Evolutionary conservation across 2,329 filamentous ascomycete genomes (phyloP), one percentile per base, ranked within the genome.

Genomic region (Diaporthe aspalathi): DNA sequence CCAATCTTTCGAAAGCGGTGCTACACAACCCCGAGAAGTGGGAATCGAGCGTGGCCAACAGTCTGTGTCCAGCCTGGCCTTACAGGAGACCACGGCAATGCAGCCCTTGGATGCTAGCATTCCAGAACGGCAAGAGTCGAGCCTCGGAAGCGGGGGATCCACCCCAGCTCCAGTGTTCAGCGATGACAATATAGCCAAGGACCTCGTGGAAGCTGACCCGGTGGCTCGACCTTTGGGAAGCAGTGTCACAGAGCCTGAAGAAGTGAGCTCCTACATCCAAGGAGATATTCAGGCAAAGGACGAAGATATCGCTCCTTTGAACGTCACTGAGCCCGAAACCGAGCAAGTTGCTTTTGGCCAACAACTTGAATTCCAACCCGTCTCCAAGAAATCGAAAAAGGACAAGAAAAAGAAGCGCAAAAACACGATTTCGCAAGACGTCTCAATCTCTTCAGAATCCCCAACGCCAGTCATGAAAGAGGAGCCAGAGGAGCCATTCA

Each of bases 381-480:
- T 45, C n/a, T 49, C 66, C 43, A 60, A 68, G 53, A 57, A 60
- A 3, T 60, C 66, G 16, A 38, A 50, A 27, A 50, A 6, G 43
- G 66, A 56, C 66, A 45, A 38, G 66, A 43, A 60, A 57, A 54
- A 68, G 40, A 45, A 56, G 14, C 43, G 50, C 53, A 50, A 57
- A 43, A 50, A 49, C n/a, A 68, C 53, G 9, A 16, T 68, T 16
- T 50, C 40, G 17, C 53, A 50, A 7, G 66, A n/a, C 43, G 14
- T 22, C 11, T 47, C 22, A 35, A 38, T 38, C 9, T 17, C n/a
- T 22, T 40, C 52, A 35, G 52, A 40, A 14, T 27, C 40, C n/a
- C 32, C 27, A 24, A 57, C 40, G 1, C 66, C 66, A 50, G 47
- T 49, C 20, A 29, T 22, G 27, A 9, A 11, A 22, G 66, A 29